Percentiles rank a stretch among this genome's conserved stretches.
These are phyloP conservation scores for Aspergillus intermedius DNA, from an alignment of 2,329 filamentous ascomycete species.

Conservation along the genomic window DNA sequence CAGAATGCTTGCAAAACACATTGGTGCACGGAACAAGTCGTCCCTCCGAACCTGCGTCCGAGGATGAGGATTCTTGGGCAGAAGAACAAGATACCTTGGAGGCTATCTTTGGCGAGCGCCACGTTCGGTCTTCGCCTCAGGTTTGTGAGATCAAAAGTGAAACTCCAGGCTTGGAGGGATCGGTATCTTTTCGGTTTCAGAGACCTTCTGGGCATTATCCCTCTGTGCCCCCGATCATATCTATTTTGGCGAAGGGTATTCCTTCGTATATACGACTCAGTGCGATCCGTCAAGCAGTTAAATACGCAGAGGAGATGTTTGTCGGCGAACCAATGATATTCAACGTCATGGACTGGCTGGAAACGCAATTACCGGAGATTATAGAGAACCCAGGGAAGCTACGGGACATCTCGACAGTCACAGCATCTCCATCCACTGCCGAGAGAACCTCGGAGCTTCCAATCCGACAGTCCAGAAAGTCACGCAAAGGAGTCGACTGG, in stretches of 20 bases:
- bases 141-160: conserved; percentile 66
- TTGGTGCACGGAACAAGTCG: conserved; percentile 47
- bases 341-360: conserved; percentile 84
- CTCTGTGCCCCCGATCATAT: conserved; percentile 58
- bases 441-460: conserved; percentile 17
- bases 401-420: conserved; percentile 73
- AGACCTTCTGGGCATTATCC: conserved; percentile 68
- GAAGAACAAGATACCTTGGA: conserved; percentile 80
- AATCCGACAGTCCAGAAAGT: conserved; percentile 27
- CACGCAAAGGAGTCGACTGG: conserved; percentile 59
- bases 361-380: conserved; percentile 73
- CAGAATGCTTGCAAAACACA: conserved; percentile 68
- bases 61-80: conserved; percentile 60
- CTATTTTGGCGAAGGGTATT: conserved; percentile 60
- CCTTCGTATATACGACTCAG: conserved; percentile 92
- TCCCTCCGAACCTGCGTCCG: conserved; percentile 10
- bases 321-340: conserved; percentile 87
- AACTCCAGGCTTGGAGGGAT: conserved; percentile 36
- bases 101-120: conserved; percentile 76
- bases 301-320: conserved; percentile 63
- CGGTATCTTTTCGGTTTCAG: conserved; percentile 59
- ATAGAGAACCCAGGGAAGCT: conserved; percentile 78
- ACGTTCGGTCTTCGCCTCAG: conserved; percentile 53
- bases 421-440: conserved; percentile 42
- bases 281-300: conserved; percentile 69